phyloP scores from a whole-genome alignment of 2,329 filamentous ascomycete species.

The Magnaporthiopsis poae region DNA sequence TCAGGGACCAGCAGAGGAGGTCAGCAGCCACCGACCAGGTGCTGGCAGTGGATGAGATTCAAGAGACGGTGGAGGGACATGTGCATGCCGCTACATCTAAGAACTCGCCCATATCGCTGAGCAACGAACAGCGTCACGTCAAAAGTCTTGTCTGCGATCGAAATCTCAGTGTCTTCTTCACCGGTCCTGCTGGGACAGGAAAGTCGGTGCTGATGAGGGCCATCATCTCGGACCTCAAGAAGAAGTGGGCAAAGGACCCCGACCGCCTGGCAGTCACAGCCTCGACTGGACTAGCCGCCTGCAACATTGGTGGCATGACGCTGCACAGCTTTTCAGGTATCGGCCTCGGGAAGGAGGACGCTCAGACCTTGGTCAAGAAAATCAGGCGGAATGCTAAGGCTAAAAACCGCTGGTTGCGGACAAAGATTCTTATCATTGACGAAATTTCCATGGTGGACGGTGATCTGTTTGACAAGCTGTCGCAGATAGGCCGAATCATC shows the following conservation, averaged over 20 bases:
- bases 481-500: constrained; percentile 72
- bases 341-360: constrained; percentile 83
- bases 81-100: not conserved
- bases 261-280: constrained; percentile 88
- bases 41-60: not conserved
- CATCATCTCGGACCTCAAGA: constrained; percentile 72
- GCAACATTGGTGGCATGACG: constrained; percentile 91
- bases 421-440: constrained; percentile 80
- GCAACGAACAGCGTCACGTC: constrained; percentile 76
- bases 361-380: constrained; percentile 73
- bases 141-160: constrained; percentile 71
- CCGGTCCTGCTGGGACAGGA: constrained; percentile 88
- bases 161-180: constrained; percentile 90
- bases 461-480: constrained; percentile 91
- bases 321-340: constrained; percentile 94
- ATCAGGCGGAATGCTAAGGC: constrained; percentile 81
- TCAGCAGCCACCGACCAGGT: constrained; percentile 24
- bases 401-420: constrained; percentile 77
- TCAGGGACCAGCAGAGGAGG: constrained; percentile 54
- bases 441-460: constrained; percentile 98
- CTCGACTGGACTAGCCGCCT: constrained; percentile 89
- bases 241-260: constrained; percentile 64
- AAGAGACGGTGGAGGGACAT: not conserved
- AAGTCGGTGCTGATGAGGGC: constrained; percentile 93
- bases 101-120: constrained; percentile 55